Base-by-base conservation (phyloP, 2,329 filamentous ascomycete species). In the Phialophora expanda region DNA sequence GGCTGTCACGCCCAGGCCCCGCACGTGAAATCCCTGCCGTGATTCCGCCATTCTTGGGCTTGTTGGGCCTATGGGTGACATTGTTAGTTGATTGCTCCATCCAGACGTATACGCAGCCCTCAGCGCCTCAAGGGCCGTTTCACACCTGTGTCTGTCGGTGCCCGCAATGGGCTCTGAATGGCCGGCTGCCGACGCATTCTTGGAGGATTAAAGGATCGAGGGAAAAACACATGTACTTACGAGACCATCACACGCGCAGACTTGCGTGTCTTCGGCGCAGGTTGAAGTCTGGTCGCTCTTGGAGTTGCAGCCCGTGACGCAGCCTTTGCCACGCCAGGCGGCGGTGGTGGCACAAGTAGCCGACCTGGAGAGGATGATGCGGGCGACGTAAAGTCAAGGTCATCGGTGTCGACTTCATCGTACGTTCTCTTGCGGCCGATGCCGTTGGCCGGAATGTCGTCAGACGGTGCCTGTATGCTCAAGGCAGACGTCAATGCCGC, bases 231-330 rank as follows among this genome's bases (percentile, higher is more conserved):
- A 62, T 34, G 38, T 56, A 75, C 74, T 75, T 73, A 76, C 88
- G 89, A 90, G 76, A 84, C 85, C 79, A 90, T 90, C 74, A 89
- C 84, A 71, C 88, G 87, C 66, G 86, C 82, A 46, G 87, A 87
- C 61, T 83, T 84, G 75, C 86, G 85, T 57, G 82, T 80, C 77
- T 85, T 88, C 81, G 88, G 89, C 66, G 81, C 77, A 34, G 85
- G 82, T 30, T 58, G 65, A 17, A 66, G 56, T 66, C 69, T 68
- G 41, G 64, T 55, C 83, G 79, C 51, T 83, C 69, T 54, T 24
- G 69, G 69, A 79, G 62, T 78, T 81, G 6, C 64, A 41, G 64
- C 65, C 50, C 68, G 62, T 54, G 69, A 68, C 34, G 57, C 48
- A 14, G 65, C 50, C 38, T 87, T 88, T 34, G 88, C 90, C 62